These are phyloP conservation scores for Pseudogymnoascus sp. DNA, from an alignment of 2,329 filamentous ascomycete species.

Conservation along the genomic window DNA sequence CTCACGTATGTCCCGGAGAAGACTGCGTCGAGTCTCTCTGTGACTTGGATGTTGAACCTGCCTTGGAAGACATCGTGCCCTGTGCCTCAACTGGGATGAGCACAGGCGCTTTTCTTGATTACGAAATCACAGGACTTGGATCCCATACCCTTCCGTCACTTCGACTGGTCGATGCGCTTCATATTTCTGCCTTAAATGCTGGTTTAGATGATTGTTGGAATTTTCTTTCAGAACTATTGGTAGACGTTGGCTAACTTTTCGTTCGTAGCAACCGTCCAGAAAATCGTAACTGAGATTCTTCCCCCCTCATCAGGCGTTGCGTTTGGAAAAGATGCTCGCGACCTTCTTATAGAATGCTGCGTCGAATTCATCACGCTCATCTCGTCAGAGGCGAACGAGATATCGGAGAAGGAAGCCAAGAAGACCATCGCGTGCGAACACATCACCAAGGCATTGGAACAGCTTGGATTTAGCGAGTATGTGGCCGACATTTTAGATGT, in stretches of 20 bases:
- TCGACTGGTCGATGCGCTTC: background rate
- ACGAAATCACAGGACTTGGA: background rate
- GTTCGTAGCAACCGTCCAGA: conserved; percentile 57
- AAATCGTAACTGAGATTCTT: conserved; percentile 91
- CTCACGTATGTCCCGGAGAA: background rate
- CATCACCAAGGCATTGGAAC: conserved; percentile 87
- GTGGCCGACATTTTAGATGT: conserved; percentile 80
- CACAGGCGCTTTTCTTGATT: background rate
- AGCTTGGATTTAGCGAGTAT: conserved; percentile 88
- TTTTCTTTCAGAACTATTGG: background rate
- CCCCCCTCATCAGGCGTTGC: conserved; percentile 67
- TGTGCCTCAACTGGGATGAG: background rate
- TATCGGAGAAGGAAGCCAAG: conserved; percentile 96
- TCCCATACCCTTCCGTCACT: background rate
- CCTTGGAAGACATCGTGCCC: background rate
- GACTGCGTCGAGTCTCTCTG: background rate
- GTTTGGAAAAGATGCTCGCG: conserved; percentile 91
- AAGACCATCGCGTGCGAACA: conserved; percentile 99
- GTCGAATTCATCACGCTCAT: conserved; percentile 98
- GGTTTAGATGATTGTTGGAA: background rate
- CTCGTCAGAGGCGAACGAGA: conserved; percentile 98
- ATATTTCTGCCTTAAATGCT: background rate
- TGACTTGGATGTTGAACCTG: background rate
- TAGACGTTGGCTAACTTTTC: conserved; percentile 11
- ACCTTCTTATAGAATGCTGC: conserved; percentile 95